phyloP scores from a whole-genome alignment of 1,284 basidiomycete species.

The Tremellales sp. region DNA sequence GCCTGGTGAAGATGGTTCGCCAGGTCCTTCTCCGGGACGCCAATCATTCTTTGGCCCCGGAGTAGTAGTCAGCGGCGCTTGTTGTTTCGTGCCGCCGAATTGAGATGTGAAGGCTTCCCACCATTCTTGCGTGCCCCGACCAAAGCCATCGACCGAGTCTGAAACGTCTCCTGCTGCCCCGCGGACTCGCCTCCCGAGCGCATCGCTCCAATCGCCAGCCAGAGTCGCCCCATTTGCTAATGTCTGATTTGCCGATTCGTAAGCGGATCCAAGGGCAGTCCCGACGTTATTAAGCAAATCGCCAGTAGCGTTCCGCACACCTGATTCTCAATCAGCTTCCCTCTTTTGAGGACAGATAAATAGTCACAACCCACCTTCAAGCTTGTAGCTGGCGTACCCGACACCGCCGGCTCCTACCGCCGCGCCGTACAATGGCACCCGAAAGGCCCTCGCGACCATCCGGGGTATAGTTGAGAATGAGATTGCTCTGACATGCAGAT shows the following conservation, averaged over 20 bases:
- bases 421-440: constrained; percentile 76
- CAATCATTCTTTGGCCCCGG: constrained; percentile 10
- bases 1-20: constrained; percentile 18
- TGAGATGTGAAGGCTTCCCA: constrained; percentile 38
- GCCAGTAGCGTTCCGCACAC: constrained; percentile 41
- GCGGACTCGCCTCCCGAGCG: neutral
- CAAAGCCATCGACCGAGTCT: constrained; percentile 27
- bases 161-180: constrained; percentile 12
- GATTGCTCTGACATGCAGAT: constrained; percentile 62
- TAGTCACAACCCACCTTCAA: constrained; percentile 62
- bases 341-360: neutral
- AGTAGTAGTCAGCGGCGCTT: constrained; percentile 9
- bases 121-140: constrained; percentile 35
- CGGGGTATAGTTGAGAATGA: constrained; percentile 78
- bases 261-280: constrained; percentile 36
- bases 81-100: constrained; percentile 8
- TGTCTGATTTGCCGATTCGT: constrained; percentile 30
- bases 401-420: constrained; percentile 84
- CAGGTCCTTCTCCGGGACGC: constrained; percentile 32
- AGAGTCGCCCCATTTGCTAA: constrained; percentile 14
- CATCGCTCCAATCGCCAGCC: neutral
- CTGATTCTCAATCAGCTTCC: constrained; percentile 13
- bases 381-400: constrained; percentile 88
- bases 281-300: constrained; percentile 36
- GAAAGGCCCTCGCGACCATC: constrained; percentile 75